These are phyloP conservation scores for Monarda citriodora DNA, from an alignment of 305 asterid genomes.

Conservation along the genomic window DNA sequence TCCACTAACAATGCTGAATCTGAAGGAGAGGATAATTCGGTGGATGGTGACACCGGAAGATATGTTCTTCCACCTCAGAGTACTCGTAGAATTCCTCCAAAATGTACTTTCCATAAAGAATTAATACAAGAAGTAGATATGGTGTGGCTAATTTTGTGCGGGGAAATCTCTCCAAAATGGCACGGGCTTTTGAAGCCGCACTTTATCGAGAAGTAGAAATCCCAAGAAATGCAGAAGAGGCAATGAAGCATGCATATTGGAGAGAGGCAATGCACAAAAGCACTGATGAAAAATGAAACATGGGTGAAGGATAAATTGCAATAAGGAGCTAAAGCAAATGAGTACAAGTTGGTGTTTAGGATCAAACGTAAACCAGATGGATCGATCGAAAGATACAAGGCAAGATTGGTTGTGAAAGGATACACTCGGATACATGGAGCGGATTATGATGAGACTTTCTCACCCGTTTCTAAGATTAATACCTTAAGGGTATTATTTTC, in stretches of 20 bases:
- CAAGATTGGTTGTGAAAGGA: too few relatives aligned
- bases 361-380: neutral
- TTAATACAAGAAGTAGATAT: neutral
- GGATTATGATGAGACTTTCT: neutral
- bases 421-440: neutral
- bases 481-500: neutral
- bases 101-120: too few relatives aligned
- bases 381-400: neutral
- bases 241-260: too few relatives aligned
- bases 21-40: neutral
- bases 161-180: neutral
- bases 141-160: neutral
- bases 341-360: too few relatives aligned
- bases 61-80: neutral
- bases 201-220: neutral
- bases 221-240: too few relatives aligned
- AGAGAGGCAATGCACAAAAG: too few relatives aligned
- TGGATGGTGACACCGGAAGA: neutral
- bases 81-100: neutral
- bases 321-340: neutral
- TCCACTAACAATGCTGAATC: neutral
- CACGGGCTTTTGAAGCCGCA: neutral
- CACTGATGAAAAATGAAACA: too few relatives aligned
- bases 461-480: neutral
- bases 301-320: too few relatives aligned